phyloP scores from a whole-genome alignment of 768 basidiomycete species.

The Cystobasidium tubakii region DNA sequence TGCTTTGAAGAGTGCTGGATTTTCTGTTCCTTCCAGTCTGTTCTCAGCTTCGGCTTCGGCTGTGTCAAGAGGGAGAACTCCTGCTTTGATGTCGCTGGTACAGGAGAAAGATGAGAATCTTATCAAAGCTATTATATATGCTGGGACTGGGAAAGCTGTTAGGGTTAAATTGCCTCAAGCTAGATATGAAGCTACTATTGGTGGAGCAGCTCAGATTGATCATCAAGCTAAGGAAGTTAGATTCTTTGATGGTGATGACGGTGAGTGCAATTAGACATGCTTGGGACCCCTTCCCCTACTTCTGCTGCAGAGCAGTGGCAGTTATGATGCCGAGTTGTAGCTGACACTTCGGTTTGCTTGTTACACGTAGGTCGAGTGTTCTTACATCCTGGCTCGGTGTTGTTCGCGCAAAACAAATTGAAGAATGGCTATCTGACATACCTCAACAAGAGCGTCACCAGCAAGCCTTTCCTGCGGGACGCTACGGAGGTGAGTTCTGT shows the following conservation, averaged over 20 bases:
- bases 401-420: conserved; percentile 69
- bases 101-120: conserved; percentile 58
- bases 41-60: conserved; percentile 60
- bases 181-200: conserved; percentile 77
- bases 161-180: conserved; percentile 67
- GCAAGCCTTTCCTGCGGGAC: conserved; percentile 76
- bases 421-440: conserved; percentile 73
- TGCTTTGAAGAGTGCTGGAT: conserved; percentile 65
- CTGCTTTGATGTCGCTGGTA: no score
- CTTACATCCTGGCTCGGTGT: conserved; percentile 71
- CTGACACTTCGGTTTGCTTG: background rate
- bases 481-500: conserved; percentile 28
- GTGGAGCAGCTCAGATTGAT: conserved; percentile 76
- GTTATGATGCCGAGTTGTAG: no score
- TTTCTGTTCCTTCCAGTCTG: conserved; percentile 54
- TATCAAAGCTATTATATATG: conserved; percentile 74
- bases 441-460: conserved; percentile 74
- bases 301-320: no score
- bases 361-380: conserved; percentile 58
- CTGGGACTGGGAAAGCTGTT: conserved; percentile 75
- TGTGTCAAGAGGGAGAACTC: conserved; percentile 14
- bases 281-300: no score
- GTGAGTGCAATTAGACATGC: conserved; percentile 49
- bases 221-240: conserved; percentile 78
- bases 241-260: conserved; percentile 61